A percentile compares a stretch with the other conserved stretches of the same genome.
Conservation (phyloP, 495 filamentous ascomycete genomes). For the Annulohypoxylon bovei region DNA sequence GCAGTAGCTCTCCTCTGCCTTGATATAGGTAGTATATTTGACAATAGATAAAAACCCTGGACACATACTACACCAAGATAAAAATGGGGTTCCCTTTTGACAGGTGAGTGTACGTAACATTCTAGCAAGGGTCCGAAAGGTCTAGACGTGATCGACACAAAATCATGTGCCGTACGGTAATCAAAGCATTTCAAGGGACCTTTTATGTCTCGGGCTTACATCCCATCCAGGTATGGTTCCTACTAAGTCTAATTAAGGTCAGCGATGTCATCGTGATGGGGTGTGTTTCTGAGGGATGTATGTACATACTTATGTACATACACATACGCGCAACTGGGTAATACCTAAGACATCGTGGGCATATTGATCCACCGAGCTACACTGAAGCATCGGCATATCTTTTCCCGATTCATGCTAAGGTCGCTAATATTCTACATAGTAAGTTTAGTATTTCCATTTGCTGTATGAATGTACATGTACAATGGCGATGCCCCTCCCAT, state of each 20-base stretch:
- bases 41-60: neutral
- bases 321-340: too few species aligned
- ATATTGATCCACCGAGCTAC: constrained; percentile 15
- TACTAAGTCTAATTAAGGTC: constrained; percentile 30
- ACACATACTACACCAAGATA: constrained; percentile 19
- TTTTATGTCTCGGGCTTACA: constrained; percentile 23
- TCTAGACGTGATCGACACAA: constrained; percentile 40
- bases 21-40: constrained; percentile 24
- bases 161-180: constrained; percentile 37
- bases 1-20: constrained; percentile 26
- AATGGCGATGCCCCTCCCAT: neutral
- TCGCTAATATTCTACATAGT: neutral
- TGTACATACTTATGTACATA: neutral
- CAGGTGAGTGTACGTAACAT: constrained; percentile 17
- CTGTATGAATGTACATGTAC: neutral
- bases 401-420: constrained; percentile 5
- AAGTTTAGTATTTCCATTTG: neutral
- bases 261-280: constrained; percentile 29
- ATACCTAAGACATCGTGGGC: neutral
- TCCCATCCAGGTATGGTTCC: constrained; percentile 24
- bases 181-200: constrained; percentile 15
- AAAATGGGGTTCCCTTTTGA: constrained; percentile 18
- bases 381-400: constrained; percentile 2
- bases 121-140: constrained; percentile 24
- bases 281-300: constrained; percentile 3